Evolutionary conservation across 73 alveolate species (phyloP), one percentile per base, ranked within the genome.

Genomic region (Paramecium caudatum): DNA sequence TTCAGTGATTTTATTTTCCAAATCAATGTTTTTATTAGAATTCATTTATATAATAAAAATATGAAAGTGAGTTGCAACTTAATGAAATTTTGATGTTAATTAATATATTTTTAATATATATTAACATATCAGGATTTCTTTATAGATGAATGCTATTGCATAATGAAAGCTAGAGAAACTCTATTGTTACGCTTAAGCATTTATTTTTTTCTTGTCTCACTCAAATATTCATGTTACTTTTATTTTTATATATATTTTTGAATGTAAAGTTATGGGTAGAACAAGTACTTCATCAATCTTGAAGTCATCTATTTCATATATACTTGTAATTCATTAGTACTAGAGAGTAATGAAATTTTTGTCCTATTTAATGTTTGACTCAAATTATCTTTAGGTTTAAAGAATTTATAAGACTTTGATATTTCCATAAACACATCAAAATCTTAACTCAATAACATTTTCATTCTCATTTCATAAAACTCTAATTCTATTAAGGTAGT

Each of bases 1-100:
- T 33, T 65, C 83, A 65, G 83, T 65, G 80, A 55, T 37, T 43
- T 55, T 55, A 55, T 55, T 55, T 55, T 55, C 50, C 37, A 32
- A 68, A 68, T 68, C 84, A 34, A 68, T 68, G 37, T 68, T 34
- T 32, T 34, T 68, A 34, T 17, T 68, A 5, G 84, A 68, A 68
- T 68, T 68, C 84, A 68, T 34, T 25, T 37, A 32, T 12, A 37
- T 37, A 8, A 68, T 68, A 32, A 68, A 17, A 68, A 15, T 25
- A 32, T 68, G 10, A 23, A n/a, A n/a, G n/a, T n/a, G n/a, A n/a
- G n/a, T n/a, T n/a, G n/a, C n/a, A n/a, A n/a, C n/a, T n/a, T n/a
- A n/a, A n/a, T n/a, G n/a, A n/a, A n/a, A n/a, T n/a, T n/a, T n/a
- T n/a, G n/a, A n/a, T n/a, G n/a, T n/a, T n/a, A n/a, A n/a, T n/a